Evolutionary conservation across 2,329 filamentous ascomycete species (phyloP).

Genomic region (Alternaria gaisen): DNA sequence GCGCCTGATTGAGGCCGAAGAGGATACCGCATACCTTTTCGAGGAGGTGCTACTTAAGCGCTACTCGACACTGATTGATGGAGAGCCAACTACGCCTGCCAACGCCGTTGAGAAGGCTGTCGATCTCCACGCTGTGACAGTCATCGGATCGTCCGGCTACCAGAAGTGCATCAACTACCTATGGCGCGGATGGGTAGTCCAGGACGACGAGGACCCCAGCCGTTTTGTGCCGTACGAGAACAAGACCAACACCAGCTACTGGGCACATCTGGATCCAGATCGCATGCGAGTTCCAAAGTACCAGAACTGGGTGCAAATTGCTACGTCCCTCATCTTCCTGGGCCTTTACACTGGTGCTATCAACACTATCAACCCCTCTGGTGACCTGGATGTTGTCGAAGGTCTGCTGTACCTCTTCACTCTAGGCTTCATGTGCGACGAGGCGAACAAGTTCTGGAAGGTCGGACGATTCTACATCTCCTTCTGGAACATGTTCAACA

Average conservation of each 20-base stretch:
- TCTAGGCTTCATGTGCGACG: conserved; percentile 87
- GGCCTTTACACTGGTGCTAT: conserved; percentile 88
- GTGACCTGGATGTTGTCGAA: conserved; percentile 85
- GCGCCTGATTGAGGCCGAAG: conserved; percentile 83
- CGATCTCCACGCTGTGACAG: conserved; percentile 84
- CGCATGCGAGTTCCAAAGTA: conserved; percentile 92
- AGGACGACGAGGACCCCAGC: conserved; percentile 90
- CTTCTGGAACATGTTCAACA: conserved; percentile 98
- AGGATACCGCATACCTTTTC: conserved; percentile 79
- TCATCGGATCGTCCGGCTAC: conserved; percentile 93
- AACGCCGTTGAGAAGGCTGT: conserved; percentile 95
- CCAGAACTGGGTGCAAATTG: conserved; percentile 87
- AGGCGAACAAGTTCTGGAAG: conserved; percentile 89
- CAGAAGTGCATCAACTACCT: conserved; percentile 94
- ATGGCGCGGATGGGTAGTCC: conserved; percentile 96
- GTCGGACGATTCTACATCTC: conserved; percentile 89
- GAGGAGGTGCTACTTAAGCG: conserved; percentile 85
- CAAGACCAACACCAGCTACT: conserved; percentile 79
- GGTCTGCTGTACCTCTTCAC: conserved; percentile 90
- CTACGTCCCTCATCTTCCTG: conserved; percentile 84
- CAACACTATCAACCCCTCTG: conserved; percentile 88
- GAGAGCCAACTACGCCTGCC: conserved; percentile 74
- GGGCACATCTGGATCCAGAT: conserved; percentile 88
- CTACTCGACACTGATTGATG: conserved; percentile 81
- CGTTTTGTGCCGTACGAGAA: conserved; percentile 88